Evolutionary conservation across 2,329 filamentous ascomycete species (phyloP), one percentile per base, ranked within the genome.

Genomic region (Alternaria sp.): DNA sequence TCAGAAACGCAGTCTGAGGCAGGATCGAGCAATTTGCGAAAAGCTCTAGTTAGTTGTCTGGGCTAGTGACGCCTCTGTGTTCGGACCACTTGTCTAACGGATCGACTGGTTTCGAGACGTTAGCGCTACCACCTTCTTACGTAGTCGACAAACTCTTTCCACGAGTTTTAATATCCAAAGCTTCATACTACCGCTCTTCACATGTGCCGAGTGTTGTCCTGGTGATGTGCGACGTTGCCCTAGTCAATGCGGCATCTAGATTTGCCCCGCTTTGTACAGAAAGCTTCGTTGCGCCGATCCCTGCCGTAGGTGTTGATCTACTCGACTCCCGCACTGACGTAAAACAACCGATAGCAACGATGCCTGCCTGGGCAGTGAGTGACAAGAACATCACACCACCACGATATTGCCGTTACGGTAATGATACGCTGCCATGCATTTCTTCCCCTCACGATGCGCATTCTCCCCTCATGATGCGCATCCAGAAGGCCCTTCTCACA

Each of bases 1-100:
- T 64, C 68, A 49, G 52, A 66, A 13, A 30, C 10, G 1, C n/a
- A 19, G 11, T 23, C 26, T 21, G 54, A 63, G 51, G 64, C 49
- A 10, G 59, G 25, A 43, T 68, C 59, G 59, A 58, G 51, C 51
- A 56, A 63, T 25, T 56, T 67, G 40, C 68, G 63, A 28, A 65
- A 57, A 32, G 52, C 59, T 30, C 32, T 73, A 11, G 32, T 69
- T 36, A 51, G 61, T 43, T 56, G 47, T 40, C 47, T 73, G 52
- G 69, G 60, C 50, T 62, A 59, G 50, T 21, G 10, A 46, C n/a
- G 49, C 17, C 30, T 23, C 7, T 63, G 15, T 69, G 26, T 66
- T 52, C 13, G 19, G 25, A 12, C 26, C 52, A 15, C 11, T 36
- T 52, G 49, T 52, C 19, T 23, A 25, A 25, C 5, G 11, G 15